Percentiles rank a stretch among this genome's conserved stretches.
Evolutionary conservation across 2,329 filamentous ascomycete species (phyloP).

Genomic region (Colletotrichum neosansevieriae): DNA sequence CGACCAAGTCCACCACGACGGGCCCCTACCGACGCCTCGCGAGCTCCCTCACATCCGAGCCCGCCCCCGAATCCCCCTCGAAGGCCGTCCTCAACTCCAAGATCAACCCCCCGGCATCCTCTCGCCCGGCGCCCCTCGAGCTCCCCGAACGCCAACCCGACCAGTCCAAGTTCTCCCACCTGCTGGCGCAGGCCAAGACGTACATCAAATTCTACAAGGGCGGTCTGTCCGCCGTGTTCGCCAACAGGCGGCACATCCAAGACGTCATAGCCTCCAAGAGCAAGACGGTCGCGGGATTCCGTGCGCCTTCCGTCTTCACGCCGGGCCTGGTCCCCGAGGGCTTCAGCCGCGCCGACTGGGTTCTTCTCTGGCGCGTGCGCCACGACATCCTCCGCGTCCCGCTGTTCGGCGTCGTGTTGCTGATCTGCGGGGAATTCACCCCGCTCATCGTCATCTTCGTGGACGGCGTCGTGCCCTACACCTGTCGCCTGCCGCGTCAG

Average conservation of each 20-base stretch:
- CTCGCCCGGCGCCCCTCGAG: conserved; percentile 76
- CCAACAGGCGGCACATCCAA: conserved; percentile 70
- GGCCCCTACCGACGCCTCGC: conserved; percentile 28
- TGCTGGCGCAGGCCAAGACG: conserved; percentile 74
- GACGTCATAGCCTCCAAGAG: conserved; percentile 58
- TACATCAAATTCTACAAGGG: conserved; percentile 90
- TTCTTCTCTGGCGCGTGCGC: conserved; percentile 75
- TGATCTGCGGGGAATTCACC: conserved; percentile 88
- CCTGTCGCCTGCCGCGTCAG: conserved; percentile 86
- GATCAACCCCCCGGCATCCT: conserved; percentile 79
- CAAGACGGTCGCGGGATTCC: conserved; percentile 68
- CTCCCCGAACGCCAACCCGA: conserved; percentile 67
- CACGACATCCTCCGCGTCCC: conserved; percentile 84
- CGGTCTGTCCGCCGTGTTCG: conserved; percentile 79
- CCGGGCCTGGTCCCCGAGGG: conserved; percentile 50
- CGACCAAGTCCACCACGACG: not conserved
- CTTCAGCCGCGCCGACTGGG: conserved; percentile 74
- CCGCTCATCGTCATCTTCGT: conserved; percentile 82
- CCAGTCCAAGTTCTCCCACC: conserved; percentile 56
- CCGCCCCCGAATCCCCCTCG: conserved; percentile 13
- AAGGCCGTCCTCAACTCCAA: conserved; percentile 31
- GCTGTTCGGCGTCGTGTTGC: conserved; percentile 79
- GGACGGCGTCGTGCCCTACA: conserved; percentile 78
- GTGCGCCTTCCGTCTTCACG: conserved; percentile 57
- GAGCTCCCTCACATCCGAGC: conserved; percentile 23